Conservation (phyloP, 2,329 filamentous ascomycete genomes). For the Trematosphaeria pertusa region DNA sequence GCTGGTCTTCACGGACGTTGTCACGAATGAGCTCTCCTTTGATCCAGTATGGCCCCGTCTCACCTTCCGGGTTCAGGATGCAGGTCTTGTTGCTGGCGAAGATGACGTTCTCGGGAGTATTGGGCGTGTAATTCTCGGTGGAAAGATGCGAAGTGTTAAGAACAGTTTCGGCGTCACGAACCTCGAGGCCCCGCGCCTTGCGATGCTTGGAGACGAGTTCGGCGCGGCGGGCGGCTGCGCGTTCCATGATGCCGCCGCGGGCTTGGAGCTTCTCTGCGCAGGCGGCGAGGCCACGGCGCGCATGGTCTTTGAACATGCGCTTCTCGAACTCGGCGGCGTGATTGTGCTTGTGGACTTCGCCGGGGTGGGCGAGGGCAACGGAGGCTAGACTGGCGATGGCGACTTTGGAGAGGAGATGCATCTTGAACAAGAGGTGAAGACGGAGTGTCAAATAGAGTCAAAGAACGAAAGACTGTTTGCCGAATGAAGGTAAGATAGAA, state of each 20-base stretch:
- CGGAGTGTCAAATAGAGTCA: too few species aligned
- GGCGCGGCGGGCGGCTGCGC: conserved; percentile 1
- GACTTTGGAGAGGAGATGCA: too few species aligned
- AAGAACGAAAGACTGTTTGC: too few species aligned
- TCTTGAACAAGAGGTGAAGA: too few species aligned
- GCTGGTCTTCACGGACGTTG: conserved; percentile 54
- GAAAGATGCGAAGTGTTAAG: conserved; percentile 15
- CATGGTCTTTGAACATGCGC: not conserved
- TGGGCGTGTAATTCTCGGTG: not conserved
- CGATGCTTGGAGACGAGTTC: conserved; percentile 5
- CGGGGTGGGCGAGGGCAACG: too few species aligned
- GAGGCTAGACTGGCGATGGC: too few species aligned
- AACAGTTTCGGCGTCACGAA: conserved; percentile 12
- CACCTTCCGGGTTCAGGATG: conserved; percentile 16
- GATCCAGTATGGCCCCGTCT: conserved; percentile 40
- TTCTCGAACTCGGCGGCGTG: conserved; percentile 2
- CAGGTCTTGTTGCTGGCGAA: conserved; percentile 16
- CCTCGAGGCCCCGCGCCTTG: conserved; percentile 2
- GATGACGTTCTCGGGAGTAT: conserved; percentile 1
- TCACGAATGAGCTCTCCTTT: conserved; percentile 57
- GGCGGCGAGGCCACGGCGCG: conserved; percentile 3
- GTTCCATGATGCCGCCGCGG: conserved; percentile 6
- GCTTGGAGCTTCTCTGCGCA: conserved; percentile 7
- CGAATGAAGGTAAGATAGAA: too few species aligned
- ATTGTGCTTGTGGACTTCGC: conserved; percentile 8